Conservation (phyloP, 257 asterid species). For the Fraxinus pennsylvanica region DNA sequence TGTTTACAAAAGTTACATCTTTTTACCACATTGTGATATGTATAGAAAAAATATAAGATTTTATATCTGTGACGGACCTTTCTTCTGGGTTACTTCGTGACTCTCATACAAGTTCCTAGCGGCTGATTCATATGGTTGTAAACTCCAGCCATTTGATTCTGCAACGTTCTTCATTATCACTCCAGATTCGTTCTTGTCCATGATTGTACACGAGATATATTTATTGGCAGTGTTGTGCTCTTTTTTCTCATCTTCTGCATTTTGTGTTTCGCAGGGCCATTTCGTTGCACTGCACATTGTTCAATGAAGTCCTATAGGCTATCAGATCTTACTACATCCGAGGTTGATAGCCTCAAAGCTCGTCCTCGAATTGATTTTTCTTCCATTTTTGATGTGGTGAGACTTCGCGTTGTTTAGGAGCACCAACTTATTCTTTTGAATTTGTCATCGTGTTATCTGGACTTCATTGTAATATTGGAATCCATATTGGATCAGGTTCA, state of each 20-base stretch:
- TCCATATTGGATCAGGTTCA: conserved; percentile 61
- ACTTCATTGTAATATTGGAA: conserved; percentile 19
- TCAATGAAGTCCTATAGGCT: conserved; percentile 86
- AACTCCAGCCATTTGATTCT: background rate
- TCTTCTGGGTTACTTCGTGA: no score
- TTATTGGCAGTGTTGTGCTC: background rate
- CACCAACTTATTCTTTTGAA: background rate
- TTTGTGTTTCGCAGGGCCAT: conserved; percentile 46
- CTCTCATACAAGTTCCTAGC: background rate
- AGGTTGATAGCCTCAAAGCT: conserved; percentile 81
- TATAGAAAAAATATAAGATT: background rate
- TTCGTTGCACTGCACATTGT: conserved; percentile 46
- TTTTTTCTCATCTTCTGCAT: conserved; percentile 10
- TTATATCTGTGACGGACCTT: conserved; percentile 11
- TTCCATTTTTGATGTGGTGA: conserved; percentile 76
- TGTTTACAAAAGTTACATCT: background rate
- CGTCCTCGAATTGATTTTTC: conserved; percentile 92
- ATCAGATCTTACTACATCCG: conserved; percentile 66
- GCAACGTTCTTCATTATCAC: background rate
- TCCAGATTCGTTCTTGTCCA: background rate
- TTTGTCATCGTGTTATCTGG: background rate
- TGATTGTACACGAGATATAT: conserved; percentile 4
- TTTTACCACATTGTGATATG: background rate
- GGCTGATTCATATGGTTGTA: background rate
- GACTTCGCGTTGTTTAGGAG: conserved; percentile 27